phyloP scores from a whole-genome alignment of 176 grass and related monocot genomes.

The Poa annua region DNA sequence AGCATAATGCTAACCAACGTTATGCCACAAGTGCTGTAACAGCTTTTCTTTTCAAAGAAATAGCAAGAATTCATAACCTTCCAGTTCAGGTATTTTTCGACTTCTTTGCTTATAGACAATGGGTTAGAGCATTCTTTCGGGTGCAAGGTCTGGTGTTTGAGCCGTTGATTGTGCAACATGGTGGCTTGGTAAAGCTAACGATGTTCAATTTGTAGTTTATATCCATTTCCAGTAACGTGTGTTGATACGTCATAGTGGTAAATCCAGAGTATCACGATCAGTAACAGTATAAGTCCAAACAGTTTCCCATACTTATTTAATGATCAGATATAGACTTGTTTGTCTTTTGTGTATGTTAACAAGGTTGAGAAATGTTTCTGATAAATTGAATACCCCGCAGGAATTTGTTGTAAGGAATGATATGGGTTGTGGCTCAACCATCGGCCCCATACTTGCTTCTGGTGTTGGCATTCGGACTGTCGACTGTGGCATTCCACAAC shows the following conservation, averaged over 20 bases:
- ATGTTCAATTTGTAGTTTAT: too few relatives aligned
- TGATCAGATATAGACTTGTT: background rate
- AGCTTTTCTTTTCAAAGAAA: slow-evolving; percentile 96
- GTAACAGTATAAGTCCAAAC: background rate
- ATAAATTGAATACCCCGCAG: slow-evolving; percentile 36
- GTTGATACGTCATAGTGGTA: background rate
- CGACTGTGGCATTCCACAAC: slow-evolving; percentile 97
- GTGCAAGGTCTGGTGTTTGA: background rate
- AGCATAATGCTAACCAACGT: slow-evolving; percentile 94
- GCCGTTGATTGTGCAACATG: background rate
- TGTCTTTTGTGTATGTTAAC: slow-evolving; percentile 1
- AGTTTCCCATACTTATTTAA: background rate
- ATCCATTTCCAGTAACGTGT: background rate
- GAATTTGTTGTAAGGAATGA: slow-evolving; percentile 98
- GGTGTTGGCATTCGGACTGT: slow-evolving; percentile 85
- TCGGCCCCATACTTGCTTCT: slow-evolving; percentile 95
- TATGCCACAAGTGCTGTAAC: slow-evolving; percentile 96
- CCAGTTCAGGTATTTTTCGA: slow-evolving; percentile 68
- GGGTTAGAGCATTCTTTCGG: background rate
- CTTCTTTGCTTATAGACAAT: slow-evolving; percentile 24
- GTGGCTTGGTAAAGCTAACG: background rate
- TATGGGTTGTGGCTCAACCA: slow-evolving; percentile 95
- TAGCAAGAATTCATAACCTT: slow-evolving; percentile 77
- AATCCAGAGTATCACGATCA: background rate
- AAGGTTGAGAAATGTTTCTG: background rate